These are phyloP conservation scores for Ceratobasidium sp. DNA, from an alignment of 1,284 basidiomycete species.

Conservation along the genomic window DNA sequence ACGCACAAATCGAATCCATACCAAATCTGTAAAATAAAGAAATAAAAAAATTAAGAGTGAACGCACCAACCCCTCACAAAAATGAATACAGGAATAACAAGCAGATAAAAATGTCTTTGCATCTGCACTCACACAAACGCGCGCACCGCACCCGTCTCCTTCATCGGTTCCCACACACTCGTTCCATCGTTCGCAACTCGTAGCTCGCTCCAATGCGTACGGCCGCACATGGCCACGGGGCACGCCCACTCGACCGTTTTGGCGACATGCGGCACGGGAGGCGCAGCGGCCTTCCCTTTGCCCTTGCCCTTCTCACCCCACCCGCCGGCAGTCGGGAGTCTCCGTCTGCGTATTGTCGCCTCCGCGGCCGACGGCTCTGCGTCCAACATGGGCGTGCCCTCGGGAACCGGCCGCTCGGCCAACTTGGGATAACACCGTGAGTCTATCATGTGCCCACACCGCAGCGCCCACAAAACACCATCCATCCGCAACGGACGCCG, in stretches of 20 bases:
- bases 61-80: background rate
- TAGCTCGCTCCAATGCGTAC: constrained; percentile 13
- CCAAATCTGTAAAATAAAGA: no score
- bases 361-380: background rate
- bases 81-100: no score
- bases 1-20: background rate
- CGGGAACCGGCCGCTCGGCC: background rate
- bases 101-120: no score
- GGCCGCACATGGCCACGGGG: background rate
- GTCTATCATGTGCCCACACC: constrained; percentile 40
- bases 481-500: constrained; percentile 29
- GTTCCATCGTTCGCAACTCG: background rate
- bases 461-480: constrained; percentile 18
- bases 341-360: background rate
- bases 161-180: constrained; percentile 19
- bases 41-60: background rate
- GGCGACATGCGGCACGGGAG: background rate
- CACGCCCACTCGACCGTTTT: constrained; percentile 24
- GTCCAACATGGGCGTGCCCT: background rate
- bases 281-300: background rate
- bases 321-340: background rate
- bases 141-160: constrained; percentile 16
- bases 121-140: constrained; percentile 24
- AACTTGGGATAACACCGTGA: constrained; percentile 27
- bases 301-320: background rate